A percentile compares a stretch with the other conserved stretches of the same genome.
phyloP scores from a whole-genome alignment of 2,329 filamentous ascomycete species.

The Neospermospora avenae region DNA sequence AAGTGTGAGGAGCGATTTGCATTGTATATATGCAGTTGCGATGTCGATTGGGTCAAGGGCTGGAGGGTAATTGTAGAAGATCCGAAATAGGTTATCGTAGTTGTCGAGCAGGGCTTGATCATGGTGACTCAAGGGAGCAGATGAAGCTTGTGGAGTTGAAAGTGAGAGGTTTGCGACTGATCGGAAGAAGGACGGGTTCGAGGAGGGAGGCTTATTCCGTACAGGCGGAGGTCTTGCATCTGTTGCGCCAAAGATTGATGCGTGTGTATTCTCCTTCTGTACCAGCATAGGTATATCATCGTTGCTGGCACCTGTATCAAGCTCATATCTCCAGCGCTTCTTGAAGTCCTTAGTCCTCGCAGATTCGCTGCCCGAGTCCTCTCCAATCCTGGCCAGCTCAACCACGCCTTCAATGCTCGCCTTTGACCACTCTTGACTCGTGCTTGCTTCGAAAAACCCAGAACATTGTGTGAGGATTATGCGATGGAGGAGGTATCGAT shows the following conservation, averaged over 20 bases:
- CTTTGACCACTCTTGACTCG: conserved; percentile 71
- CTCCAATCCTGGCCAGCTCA: conserved; percentile 51
- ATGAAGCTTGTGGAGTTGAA: conserved; percentile 47
- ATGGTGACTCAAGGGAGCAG: conserved; percentile 48
- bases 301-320: conserved; percentile 70
- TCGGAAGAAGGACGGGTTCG: conserved; percentile 74
- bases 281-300: conserved; percentile 85
- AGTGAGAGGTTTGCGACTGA: conserved; percentile 77
- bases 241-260: conserved; percentile 56
- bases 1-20: conserved; percentile 81
- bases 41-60: conserved; percentile 82
- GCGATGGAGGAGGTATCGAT: conserved; percentile 81
- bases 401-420: conserved; percentile 17
- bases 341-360: conserved; percentile 26
- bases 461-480: conserved; percentile 87
- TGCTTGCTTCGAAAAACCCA: conserved; percentile 88
- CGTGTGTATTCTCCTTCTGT: conserved; percentile 60
- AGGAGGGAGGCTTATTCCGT: conserved; percentile 59
- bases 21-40: conserved; percentile 88
- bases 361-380: conserved; percentile 42
- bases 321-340: conserved; percentile 79
- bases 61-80: conserved; percentile 92
- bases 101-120: conserved; percentile 79
- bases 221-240: conserved; percentile 47
- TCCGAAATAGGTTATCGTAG: conserved; percentile 92